Evolutionary conservation across 768 basidiomycete species (phyloP).

Genomic region (Pulveroboletus ravenelii): DNA sequence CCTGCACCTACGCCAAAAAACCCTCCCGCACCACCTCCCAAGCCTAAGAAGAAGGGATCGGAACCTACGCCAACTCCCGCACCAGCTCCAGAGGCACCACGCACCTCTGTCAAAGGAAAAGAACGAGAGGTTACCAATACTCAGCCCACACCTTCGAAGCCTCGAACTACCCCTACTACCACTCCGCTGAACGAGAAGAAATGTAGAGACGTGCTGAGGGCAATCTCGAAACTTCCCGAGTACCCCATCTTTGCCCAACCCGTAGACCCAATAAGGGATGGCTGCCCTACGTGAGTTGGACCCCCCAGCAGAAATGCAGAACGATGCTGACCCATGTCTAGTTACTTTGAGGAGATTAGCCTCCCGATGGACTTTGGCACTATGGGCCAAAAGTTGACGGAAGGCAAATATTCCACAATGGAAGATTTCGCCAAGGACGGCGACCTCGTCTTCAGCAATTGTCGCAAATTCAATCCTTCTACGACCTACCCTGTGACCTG

Average conservation of each 20-base stretch:
- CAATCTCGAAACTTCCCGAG: slow-evolving; percentile 57
- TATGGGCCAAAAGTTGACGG: slow-evolving; percentile 61
- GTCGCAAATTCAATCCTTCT: slow-evolving; percentile 87
- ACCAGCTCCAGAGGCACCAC: slow-evolving; percentile 27
- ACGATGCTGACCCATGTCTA: slow-evolving; percentile 28
- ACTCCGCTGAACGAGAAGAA: slow-evolving; percentile 78
- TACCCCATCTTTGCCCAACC: slow-evolving; percentile 71
- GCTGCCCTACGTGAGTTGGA: slow-evolving; percentile 80
- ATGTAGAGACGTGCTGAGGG: slow-evolving; percentile 66
- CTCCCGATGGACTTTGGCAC: slow-evolving; percentile 94
- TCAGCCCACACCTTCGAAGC: slow-evolving; percentile 35
- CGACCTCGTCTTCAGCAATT: slow-evolving; percentile 82
- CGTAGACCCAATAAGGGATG: slow-evolving; percentile 78
- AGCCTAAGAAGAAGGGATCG: slow-evolving; percentile 41
- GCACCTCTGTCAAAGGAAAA: slow-evolving; percentile 63
- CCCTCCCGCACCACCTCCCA: slow-evolving; percentile 26
- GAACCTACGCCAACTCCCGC: slow-evolving; percentile 22
- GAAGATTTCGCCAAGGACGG: slow-evolving; percentile 77
- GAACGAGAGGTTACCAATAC: slow-evolving; percentile 51
- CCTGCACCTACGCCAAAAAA: slow-evolving; percentile 23
- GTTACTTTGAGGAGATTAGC: slow-evolving; percentile 88
- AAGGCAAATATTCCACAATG: slow-evolving; percentile 71
- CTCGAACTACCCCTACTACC: slow-evolving; percentile 34
- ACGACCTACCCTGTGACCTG: slow-evolving; percentile 68
- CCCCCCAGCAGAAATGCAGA: background rate